Percentiles rank a stretch among this genome's conserved stretches.
phyloP scores from a whole-genome alignment of 441 rosid genomes.

The Pelargonium citronellum region DNA sequence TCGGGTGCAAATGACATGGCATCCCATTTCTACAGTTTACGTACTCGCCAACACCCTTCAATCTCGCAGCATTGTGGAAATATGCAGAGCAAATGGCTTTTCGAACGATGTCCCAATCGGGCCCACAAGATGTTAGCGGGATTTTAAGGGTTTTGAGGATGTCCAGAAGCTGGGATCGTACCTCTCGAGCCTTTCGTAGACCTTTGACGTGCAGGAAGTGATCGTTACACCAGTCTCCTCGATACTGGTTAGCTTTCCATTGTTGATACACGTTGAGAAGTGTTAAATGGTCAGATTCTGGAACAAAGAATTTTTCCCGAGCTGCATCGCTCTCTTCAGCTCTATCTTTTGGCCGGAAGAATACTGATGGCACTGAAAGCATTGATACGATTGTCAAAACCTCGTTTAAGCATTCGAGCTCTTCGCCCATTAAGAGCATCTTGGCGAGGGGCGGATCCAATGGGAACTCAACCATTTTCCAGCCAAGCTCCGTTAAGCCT shows the following conservation, averaged over 20 bases:
- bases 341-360: constrained; percentile 90
- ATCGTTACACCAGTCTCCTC: constrained; percentile 92
- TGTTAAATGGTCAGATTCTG: constrained; percentile 88
- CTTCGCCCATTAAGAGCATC: constrained; percentile 96
- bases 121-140: constrained; percentile 68
- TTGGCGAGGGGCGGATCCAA: constrained; percentile 95
- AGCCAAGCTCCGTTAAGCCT: constrained; percentile 74
- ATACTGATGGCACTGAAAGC: constrained; percentile 99
- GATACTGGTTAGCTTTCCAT: constrained; percentile 89
- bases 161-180: constrained; percentile 88
- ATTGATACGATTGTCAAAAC: constrained; percentile 93
- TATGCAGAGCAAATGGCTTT: constrained; percentile 91
- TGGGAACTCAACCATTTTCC: constrained; percentile 99
- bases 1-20: constrained; percentile 96
- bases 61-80: constrained; percentile 82
- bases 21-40: constrained; percentile 76
- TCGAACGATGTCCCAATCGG: constrained; percentile 70
- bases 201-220: constrained; percentile 89
- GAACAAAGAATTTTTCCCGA: constrained; percentile 86
- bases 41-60: constrained; percentile 91
- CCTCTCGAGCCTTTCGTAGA: constrained; percentile 78
- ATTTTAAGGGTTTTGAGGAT: constrained; percentile 80
- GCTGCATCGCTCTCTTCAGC: constrained; percentile 97
- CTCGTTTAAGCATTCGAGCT: constrained; percentile 69
- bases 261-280: constrained; percentile 78